These are phyloP conservation scores for Polyporus tsugae DNA, from an alignment of 1,284 basidiomycete species.

Conservation along the genomic window DNA sequence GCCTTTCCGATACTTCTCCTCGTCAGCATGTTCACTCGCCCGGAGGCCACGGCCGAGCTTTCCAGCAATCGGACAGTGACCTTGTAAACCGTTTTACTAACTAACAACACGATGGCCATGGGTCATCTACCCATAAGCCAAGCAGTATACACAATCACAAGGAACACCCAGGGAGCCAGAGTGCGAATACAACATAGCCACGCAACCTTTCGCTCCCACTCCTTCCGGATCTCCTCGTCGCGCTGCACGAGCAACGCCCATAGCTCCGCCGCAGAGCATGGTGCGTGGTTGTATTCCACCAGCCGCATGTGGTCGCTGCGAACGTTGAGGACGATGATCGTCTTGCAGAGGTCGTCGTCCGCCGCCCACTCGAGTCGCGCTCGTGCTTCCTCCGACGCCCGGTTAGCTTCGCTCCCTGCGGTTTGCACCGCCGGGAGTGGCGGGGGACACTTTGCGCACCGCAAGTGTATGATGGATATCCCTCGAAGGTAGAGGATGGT, in stretches of 20 bases:
- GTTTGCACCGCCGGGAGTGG: background rate
- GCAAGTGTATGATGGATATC: conserved; percentile 20
- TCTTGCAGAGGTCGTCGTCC: conserved; percentile 30
- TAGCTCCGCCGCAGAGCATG: conserved; percentile 19
- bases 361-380: conserved; percentile 13
- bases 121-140: conserved; percentile 6
- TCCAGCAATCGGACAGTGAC: background rate
- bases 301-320: conserved; percentile 20
- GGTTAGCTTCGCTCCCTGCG: background rate
- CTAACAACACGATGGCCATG: background rate
- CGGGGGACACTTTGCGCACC: conserved; percentile 11
- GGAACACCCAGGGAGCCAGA: conserved; percentile 4
- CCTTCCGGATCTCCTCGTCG: conserved; percentile 5
- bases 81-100: background rate
- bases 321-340: conserved; percentile 27
- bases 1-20: background rate
- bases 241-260: conserved; percentile 19
- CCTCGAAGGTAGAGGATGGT: conserved; percentile 20
- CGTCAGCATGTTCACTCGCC: conserved; percentile 8
- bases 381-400: background rate
- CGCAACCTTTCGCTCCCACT: conserved; percentile 10
- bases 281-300: conserved; percentile 10
- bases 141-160: background rate
- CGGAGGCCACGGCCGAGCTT: background rate
- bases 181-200: background rate